These are phyloP conservation scores for Eremochloa ophiuroides DNA, from an alignment of 176 grass and related monocot genomes.

Conservation along the genomic window DNA sequence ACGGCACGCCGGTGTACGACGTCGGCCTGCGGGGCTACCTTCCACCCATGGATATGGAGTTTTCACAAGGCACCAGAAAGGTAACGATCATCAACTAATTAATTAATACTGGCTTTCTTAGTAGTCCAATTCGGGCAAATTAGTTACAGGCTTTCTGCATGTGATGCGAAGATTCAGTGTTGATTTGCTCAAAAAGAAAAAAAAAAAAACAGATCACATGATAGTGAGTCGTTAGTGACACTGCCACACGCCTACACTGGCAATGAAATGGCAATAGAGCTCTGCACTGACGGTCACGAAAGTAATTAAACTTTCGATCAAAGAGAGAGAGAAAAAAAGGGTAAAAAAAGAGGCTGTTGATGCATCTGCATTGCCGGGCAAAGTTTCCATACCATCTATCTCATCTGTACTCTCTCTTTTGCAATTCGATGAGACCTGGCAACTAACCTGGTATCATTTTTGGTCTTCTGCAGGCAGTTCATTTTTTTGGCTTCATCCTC, in stretches of 20 bases:
- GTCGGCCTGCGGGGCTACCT: conserved; percentile 74
- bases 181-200: no score
- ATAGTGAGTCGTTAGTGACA: not conserved
- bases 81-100: no score
- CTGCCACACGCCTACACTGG: no score
- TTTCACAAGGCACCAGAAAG: conserved; percentile 26
- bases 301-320: not conserved
- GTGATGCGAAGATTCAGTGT: not conserved
- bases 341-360: not conserved
- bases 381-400: not conserved
- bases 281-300: not conserved
- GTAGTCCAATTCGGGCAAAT: no score
- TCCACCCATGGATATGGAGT: conserved; percentile 47
- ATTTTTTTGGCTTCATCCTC: conserved; percentile 31
- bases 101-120: no score
- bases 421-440: not conserved
- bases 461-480: conserved; percentile 44
- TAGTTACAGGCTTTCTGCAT: conserved; percentile 9
- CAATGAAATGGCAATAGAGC: not conserved
- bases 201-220: no score
- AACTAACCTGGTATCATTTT: not conserved
- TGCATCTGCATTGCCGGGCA: not conserved
- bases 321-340: not conserved
- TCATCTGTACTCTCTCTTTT: not conserved
- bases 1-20: conserved; percentile 77